phyloP scores from a whole-genome alignment of 768 basidiomycete genomes.

The Boletus tomentosulus region DNA sequence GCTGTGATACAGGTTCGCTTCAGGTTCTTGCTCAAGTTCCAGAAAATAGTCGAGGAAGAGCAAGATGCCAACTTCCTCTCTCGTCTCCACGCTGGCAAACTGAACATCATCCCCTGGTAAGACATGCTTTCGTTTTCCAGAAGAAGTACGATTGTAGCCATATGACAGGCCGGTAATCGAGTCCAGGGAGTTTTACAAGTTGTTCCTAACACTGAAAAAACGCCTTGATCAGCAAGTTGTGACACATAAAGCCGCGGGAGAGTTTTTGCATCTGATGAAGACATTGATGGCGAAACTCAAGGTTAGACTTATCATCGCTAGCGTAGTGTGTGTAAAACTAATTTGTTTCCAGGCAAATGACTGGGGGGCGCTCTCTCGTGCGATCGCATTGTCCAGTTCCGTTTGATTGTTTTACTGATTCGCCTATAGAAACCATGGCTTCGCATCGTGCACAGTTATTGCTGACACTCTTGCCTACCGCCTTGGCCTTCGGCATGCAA shows the following conservation, averaged over 20 bases:
- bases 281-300: constrained; percentile 65
- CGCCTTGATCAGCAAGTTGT: constrained; percentile 44
- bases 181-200: constrained; percentile 51
- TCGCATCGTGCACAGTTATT: constrained; percentile 44
- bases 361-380: constrained; percentile 60
- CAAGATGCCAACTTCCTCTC: constrained; percentile 60
- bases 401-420: background rate
- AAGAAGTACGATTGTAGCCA: background rate
- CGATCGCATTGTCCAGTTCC: constrained; percentile 10
- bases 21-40: constrained; percentile 55
- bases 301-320: constrained; percentile 28
- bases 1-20: background rate
- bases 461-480: constrained; percentile 38
- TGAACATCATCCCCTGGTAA: constrained; percentile 57
- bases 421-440: constrained; percentile 45
- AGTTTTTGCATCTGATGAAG: constrained; percentile 55
- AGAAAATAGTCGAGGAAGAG: constrained; percentile 56
- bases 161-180: constrained; percentile 50
- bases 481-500: constrained; percentile 46
- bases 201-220: constrained; percentile 45
- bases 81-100: constrained; percentile 48
- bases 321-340: background rate
- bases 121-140: background rate
- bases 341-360: constrained; percentile 46
- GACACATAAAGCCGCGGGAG: constrained; percentile 47